Evolutionary conservation across 208 protist species (phyloP).

Genomic region (Trypanosoma conorhini): DNA sequence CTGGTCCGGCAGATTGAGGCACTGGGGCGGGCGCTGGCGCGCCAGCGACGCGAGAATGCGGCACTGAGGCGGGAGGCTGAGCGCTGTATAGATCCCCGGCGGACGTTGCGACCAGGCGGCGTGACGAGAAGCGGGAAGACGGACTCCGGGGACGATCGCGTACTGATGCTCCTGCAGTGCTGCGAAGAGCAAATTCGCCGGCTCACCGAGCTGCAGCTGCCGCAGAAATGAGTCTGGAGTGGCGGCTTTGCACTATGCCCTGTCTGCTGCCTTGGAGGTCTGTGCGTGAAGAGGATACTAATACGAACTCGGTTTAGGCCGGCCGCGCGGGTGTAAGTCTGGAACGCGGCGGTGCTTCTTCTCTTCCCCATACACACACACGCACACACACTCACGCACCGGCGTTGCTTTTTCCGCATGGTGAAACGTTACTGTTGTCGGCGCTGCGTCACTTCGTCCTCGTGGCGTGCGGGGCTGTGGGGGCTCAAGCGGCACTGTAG

Average conservation of each 20-base stretch:
- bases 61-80: conserved; percentile 1
- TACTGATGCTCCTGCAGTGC: background rate
- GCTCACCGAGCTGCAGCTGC: background rate
- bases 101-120: background rate
- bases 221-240: background rate
- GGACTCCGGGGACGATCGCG: background rate
- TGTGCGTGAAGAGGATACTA: background rate
- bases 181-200: conserved; percentile 12
- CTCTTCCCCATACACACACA: background rate
- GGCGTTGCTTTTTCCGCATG: background rate
- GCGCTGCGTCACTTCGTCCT: background rate
- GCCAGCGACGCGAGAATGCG: conserved; percentile 7
- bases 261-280: background rate
- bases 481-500: too few species aligned
- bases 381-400: background rate
- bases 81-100: background rate
- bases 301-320: background rate
- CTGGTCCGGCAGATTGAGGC: conserved; percentile 18
- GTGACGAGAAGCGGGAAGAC: background rate
- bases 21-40: conserved; percentile 7
- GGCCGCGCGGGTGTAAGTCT: background rate
- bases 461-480: background rate
- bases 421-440: background rate
- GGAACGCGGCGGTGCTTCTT: background rate
- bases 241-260: background rate